Evolutionary conservation across 1,284 basidiomycete genomes (phyloP), one percentile per base, ranked within the genome.

Genomic region (Bondarzewia mesenterica): DNA sequence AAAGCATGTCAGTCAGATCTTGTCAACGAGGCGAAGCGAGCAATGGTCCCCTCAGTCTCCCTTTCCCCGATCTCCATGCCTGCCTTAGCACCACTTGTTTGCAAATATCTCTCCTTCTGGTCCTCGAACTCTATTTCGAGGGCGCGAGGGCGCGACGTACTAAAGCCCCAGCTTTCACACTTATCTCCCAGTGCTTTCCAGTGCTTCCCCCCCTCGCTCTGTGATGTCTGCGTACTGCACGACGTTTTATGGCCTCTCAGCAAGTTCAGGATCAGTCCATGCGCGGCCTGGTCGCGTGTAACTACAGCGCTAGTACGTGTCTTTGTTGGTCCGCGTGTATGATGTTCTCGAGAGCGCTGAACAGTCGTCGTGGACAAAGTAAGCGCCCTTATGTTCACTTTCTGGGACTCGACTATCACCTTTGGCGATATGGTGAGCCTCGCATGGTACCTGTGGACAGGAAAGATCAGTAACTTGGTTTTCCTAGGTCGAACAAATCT

Each of bases 361-460:
- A 7, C 37, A 60, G 60, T 60, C 46, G 56, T 46, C 7, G n/a
- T n/a, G n/a, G n/a, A n/a, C n/a, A n/a, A n/a, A n/a, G n/a, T n/a
- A n/a, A n/a, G n/a, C 29, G 59, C 59, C 18, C 48, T 62, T 16
- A 49, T 56, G 5, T 62, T 59, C 44, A 57, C 59, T 2, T n/a
- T 59, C 26, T 53, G 56, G 47, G 60, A 62, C 42, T 49, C 56
- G 10, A 21, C 54, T 29, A 39, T 58, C 12, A 54, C 48, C 3
- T 36, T 55, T 7, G 56, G 21, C 37, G 44, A 18, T 14, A 25
- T 44, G 42, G 48, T 49, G 38, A 18, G 39, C 40, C 10, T 26
- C 20, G 10, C 16, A 10, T 10, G 14, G 38, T 18, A 3, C 10
- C 16, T 10, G 38, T 15, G 21, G 3, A 40, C 18, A 5, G 8